A percentile compares a stretch with the other conserved stretches of the same genome.
Evolutionary conservation across 768 basidiomycete genomes (phyloP).

Genomic region (Podaxis sp.): DNA sequence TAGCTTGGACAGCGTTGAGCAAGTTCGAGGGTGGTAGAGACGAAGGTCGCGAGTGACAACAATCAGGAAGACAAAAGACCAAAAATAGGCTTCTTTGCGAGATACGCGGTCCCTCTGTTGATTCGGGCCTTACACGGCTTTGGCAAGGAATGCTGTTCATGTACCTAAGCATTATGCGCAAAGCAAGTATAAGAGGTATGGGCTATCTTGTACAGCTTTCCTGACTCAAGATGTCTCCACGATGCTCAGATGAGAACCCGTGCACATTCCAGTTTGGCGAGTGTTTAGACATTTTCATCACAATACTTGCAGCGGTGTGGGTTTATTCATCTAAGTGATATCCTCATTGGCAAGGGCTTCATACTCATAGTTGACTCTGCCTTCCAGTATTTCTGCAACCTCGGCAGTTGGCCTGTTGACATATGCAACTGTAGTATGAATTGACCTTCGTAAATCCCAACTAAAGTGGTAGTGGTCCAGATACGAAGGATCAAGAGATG

Average conservation of each 20-base stretch:
- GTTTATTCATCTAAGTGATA: neutral
- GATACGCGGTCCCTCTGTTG: too few relatives aligned
- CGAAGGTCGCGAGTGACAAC: too few relatives aligned
- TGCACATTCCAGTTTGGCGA: conserved; percentile 22
- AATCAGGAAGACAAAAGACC: too few relatives aligned
- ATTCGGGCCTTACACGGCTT: too few relatives aligned
- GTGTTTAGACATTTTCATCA: conserved; percentile 23
- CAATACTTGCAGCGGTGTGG: conserved; percentile 20
- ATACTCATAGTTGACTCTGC: neutral
- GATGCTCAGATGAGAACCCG: too few relatives aligned
- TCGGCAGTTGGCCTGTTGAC: conserved; percentile 22
- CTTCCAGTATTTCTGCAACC: conserved; percentile 19
- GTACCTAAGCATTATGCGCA: too few relatives aligned
- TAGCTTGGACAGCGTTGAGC: too few relatives aligned
- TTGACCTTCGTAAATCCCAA: too few relatives aligned
- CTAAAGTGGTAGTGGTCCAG: conserved; percentile 16
- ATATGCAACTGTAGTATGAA: conserved; percentile 11
- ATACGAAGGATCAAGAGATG: conserved; percentile 20
- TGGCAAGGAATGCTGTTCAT: too few relatives aligned
- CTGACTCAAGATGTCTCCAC: neutral
- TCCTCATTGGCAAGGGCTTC: neutral
- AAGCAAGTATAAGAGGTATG: neutral
- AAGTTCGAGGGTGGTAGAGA: too few relatives aligned
- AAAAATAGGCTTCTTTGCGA: too few relatives aligned
- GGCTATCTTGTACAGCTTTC: neutral